phyloP scores from a whole-genome alignment of 2,329 filamentous ascomycete genomes.

The Waltergamsia citrina region DNA sequence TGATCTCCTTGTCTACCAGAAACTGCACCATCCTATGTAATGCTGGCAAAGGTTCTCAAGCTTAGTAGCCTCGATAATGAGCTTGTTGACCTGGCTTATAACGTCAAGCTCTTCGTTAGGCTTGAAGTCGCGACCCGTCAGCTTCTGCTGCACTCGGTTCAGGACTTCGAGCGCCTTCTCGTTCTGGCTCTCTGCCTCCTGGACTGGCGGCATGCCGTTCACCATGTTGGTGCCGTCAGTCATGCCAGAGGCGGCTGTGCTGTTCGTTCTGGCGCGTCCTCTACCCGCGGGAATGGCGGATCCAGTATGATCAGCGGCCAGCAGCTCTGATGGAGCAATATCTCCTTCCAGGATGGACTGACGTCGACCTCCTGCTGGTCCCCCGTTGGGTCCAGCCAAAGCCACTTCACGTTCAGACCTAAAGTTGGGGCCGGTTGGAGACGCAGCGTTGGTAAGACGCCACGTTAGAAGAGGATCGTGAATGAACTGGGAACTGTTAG shows the following conservation, averaged over 20 bases:
- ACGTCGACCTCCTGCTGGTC: conserved; percentile 34
- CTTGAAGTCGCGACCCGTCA: conserved; percentile 90
- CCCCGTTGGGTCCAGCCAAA: conserved; percentile 36
- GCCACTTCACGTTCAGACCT: conserved; percentile 48
- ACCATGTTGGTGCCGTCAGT: conserved; percentile 23
- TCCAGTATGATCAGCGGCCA: conserved; percentile 28
- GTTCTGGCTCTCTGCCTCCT: conserved; percentile 75
- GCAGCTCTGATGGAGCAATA: conserved; percentile 47
- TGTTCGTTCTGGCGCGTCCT: conserved; percentile 50
- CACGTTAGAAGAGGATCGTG: conserved; percentile 98
- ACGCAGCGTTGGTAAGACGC: conserved; percentile 64
- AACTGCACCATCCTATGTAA: conserved; percentile 98
- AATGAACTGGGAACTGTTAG: conserved; percentile 60
- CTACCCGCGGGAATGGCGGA: conserved; percentile 39
- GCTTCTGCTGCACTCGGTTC: conserved; percentile 85
- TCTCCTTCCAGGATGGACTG: conserved; percentile 61
- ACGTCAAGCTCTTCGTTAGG: conserved; percentile 75
- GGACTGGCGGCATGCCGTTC: conserved; percentile 8
- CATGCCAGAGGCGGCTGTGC: conserved; percentile 30
- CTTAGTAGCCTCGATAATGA: conserved; percentile 92
- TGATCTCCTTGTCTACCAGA: conserved; percentile 64
- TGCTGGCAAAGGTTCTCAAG: conserved; percentile 97
- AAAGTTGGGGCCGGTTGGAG: conserved; percentile 59
- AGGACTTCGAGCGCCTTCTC: conserved; percentile 87
- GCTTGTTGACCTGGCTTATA: conserved; percentile 82